Base-by-base conservation (phyloP, 1,284 basidiomycete genomes). In the Ceratobasidium sp. region DNA sequence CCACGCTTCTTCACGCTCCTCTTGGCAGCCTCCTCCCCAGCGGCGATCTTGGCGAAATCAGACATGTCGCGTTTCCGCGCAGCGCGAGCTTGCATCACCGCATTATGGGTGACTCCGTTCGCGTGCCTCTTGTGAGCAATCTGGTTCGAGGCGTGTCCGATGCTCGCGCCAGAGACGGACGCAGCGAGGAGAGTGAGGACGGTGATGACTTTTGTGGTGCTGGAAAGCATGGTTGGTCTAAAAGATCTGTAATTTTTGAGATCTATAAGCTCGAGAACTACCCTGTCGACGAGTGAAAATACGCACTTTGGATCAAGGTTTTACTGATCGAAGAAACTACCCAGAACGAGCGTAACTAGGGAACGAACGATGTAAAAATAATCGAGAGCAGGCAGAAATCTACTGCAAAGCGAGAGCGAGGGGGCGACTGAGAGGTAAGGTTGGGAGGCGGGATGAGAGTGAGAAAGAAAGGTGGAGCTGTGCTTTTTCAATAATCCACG, bases 261-360 rank as follows among this genome's bases (percentile, higher is more conserved):
- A 36, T n/a, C n/a, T n/a, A 29, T 60, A 9, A 60, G 57, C 57
- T 60, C 14, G 29, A 17, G 57, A 41, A 8, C 4, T 11, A 60
- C 14, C 17, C 31, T 36, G 36, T n/a, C 19, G 33, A 7, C 33
- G 29, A 7, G 24, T 19, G 57, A 44, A 27, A 44, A 27, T 24
- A 47, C 44, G 29, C 31, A 50, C 67, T 45, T 69, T 41, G 66
- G 19, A 71, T 71, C 45, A 71, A 45, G 36, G 56, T 45, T 59
- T 27, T 29, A 27, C 44, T 69, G 66, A 69, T 56, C 66, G 56
- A 71, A 36, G 29, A 45, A 60, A 60, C 29, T 8, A 56, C 7
- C 2, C 36, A 60, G 24, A 48, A 56, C 47, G 63, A 71, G 24
- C 17, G 67, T 56, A 60, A 60, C 66, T 44, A 54, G 29, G 36